A percentile compares a stretch with the other conserved stretches of the same genome.
phyloP scores from a whole-genome alignment of 805 yeast genomes.

The Suhomyces sp. region DNA sequence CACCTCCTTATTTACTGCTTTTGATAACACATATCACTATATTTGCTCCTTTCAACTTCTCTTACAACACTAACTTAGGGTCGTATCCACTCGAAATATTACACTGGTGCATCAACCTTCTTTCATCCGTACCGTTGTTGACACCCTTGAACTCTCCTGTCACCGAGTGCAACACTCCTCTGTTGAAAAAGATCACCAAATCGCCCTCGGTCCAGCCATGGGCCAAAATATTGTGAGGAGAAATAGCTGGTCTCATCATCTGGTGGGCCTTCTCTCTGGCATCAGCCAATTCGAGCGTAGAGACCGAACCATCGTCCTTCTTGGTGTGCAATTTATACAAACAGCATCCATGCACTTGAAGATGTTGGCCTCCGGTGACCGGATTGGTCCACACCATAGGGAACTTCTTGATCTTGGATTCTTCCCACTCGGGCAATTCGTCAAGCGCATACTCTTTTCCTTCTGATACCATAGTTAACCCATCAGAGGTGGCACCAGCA shows the following conservation, averaged over 20 bases:
- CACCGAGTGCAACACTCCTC: slow-evolving; percentile 90
- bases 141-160: slow-evolving; percentile 74
- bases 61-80: slow-evolving; percentile 35
- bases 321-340: slow-evolving; percentile 58
- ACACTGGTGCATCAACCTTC: slow-evolving; percentile 90
- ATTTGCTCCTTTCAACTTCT: background rate
- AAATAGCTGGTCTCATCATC: slow-evolving; percentile 82
- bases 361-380: slow-evolving; percentile 74
- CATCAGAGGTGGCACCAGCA: slow-evolving; percentile 81
- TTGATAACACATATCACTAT: too few species aligned
- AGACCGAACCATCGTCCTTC: slow-evolving; percentile 49
- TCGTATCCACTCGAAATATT: slow-evolving; percentile 81
- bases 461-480: slow-evolving; percentile 81
- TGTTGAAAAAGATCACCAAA: slow-evolving; percentile 78
- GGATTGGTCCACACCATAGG: slow-evolving; percentile 95
- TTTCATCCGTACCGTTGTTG: slow-evolving; percentile 56
- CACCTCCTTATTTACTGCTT: background rate
- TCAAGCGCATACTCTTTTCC: slow-evolving; percentile 66
- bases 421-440: slow-evolving; percentile 82
- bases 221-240: slow-evolving; percentile 70
- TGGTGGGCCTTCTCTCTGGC: slow-evolving; percentile 71
- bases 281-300: slow-evolving; percentile 57
- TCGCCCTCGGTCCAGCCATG: slow-evolving; percentile 86
- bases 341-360: slow-evolving; percentile 89
- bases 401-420: slow-evolving; percentile 66